phyloP scores from a whole-genome alignment of 192 early-diverging fungal species.

The Chytriomyces sp. region DNA sequence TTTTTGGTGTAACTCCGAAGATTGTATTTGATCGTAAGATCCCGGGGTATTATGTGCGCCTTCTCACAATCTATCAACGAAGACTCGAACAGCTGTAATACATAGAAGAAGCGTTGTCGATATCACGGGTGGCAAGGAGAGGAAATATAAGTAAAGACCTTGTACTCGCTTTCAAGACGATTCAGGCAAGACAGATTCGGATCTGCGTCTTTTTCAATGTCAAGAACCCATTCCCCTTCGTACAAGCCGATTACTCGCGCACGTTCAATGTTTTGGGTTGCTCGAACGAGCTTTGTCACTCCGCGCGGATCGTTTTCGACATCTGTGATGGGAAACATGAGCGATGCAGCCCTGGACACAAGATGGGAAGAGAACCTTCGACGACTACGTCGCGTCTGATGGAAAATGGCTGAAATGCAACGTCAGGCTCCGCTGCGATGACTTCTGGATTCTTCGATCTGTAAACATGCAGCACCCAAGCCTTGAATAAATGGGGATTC shows the following conservation, averaged over 20 bases:
- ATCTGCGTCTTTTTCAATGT: slow-evolving; percentile 7
- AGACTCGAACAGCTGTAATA: no score
- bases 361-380: background rate
- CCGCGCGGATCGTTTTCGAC: slow-evolving; percentile 1
- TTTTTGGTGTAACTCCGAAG: background rate
- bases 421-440: slow-evolving; percentile 14
- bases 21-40: background rate
- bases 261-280: background rate
- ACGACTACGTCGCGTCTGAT: background rate
- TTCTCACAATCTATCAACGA: no score
- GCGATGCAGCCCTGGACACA: no score
- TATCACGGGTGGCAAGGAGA: no score
- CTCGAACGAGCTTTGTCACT: slow-evolving; percentile 15
- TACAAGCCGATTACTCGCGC: slow-evolving; percentile 15
- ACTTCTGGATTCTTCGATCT: background rate
- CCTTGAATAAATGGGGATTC: no score
- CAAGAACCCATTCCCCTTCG: slow-evolving; percentile 14
- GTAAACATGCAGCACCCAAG: background rate
- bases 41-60: no score
- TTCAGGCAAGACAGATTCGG: background rate
- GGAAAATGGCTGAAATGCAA: background rate
- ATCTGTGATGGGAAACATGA: background rate
- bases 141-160: background rate
- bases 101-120: no score
- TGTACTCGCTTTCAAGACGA: slow-evolving; percentile 21